phyloP scores from a whole-genome alignment of 2,329 filamentous ascomycete species.

The Epichloe amarillans region DNA sequence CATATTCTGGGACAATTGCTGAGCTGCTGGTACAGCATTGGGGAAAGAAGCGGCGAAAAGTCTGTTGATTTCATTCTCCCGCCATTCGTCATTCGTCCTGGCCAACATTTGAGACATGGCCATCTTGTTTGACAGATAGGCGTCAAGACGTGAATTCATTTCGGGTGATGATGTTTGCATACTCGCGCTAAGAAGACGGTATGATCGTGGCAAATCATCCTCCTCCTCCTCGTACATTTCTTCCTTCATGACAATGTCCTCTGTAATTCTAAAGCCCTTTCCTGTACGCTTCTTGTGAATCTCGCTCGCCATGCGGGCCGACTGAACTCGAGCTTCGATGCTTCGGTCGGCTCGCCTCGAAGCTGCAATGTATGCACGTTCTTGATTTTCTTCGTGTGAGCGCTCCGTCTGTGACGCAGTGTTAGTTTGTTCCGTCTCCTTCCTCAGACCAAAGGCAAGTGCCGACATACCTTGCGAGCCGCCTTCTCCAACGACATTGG shows the following conservation, averaged over 20 bases:
- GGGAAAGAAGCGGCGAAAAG: constrained; percentile 35
- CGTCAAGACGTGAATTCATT: constrained; percentile 47
- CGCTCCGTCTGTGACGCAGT: constrained; percentile 45
- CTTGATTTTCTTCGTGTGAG: constrained; percentile 70
- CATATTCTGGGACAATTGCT: constrained; percentile 8
- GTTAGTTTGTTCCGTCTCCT: background rate
- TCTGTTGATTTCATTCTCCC: constrained; percentile 32
- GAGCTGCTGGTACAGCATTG: constrained; percentile 16
- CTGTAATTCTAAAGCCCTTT: constrained; percentile 65
- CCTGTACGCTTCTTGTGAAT: constrained; percentile 84
- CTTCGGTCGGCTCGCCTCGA: constrained; percentile 78
- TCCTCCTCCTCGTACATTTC: constrained; percentile 97
- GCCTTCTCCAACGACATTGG: background rate
- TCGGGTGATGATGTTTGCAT: constrained; percentile 46
- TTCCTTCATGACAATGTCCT: constrained; percentile 76
- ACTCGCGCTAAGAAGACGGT: constrained; percentile 48
- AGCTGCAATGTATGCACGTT: constrained; percentile 83
- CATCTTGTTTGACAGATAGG: constrained; percentile 28
- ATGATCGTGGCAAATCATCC: constrained; percentile 59
- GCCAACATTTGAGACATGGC: constrained; percentile 29
- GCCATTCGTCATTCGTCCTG: constrained; percentile 23
- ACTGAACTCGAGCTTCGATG: constrained; percentile 77
- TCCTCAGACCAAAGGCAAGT: background rate
- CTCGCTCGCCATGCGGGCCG: constrained; percentile 74
- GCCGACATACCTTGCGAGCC: background rate